Evolutionary conservation across 192 early-diverging fungal genomes (phyloP), one percentile per base, ranked within the genome.

Genomic region (Rhizophagus sp.): DNA sequence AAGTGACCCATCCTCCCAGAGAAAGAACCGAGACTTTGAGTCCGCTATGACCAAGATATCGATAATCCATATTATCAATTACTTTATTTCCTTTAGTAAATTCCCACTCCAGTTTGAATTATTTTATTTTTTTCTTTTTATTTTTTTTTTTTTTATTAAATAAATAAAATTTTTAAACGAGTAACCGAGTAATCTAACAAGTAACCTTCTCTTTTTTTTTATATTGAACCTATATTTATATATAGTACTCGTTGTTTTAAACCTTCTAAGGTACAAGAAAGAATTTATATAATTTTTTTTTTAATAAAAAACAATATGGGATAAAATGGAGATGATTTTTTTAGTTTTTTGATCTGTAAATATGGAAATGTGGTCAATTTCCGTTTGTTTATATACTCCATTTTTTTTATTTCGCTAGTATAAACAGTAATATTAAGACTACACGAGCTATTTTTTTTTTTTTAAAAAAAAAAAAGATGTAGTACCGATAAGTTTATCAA

Each of bases 1-100:
- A 93, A 19, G 92, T 94, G 62, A 94, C 87, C 91, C 92, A 90
- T 0, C 91, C 87, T 25, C 94, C 94, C 9, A 95, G 85, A 6
- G 91, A 91, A 5, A 94, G 76, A 62, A 85, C 86, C 17, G 90
- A 93, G 27, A 96, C 92, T 82, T 92, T 93, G 44, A 96, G 89
- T 3, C 95, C 95, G 72, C 90, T 91, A 34, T 86, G 82, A 73
- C 95, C 95, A 52, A 96, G 87, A 80, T 88, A 92, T 44, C 94
- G 89, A 85, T 94, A 96, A 80, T 96, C 89, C 95, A 95, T 96
- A 8, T 44, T 61, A 44, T 34, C 27, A 13, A 13, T 65, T 27
- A 12, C 30, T 65, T 65, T 30, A 0, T 27, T 6, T 27, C 25
- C 27, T 25, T 2, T 4, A 65, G 15, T 24, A 27, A 11, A 27